Evolutionary conservation across 164 flowering plant genomes (phyloP), one percentile per base, ranked within the genome.

Genomic region (Berberis vulgaris): DNA sequence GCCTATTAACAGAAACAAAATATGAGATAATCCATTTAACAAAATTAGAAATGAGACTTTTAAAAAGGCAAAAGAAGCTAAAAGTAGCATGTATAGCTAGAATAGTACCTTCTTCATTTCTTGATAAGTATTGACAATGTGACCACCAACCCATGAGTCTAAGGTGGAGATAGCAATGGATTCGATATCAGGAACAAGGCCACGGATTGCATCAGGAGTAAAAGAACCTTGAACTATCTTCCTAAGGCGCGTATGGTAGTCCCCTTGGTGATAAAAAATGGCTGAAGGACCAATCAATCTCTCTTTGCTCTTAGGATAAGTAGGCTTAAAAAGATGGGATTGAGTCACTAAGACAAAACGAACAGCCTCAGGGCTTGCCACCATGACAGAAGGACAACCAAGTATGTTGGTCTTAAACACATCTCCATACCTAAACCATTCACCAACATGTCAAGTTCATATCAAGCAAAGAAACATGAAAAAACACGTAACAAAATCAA

Each of bases 241-340:
- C 71, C 96, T 72, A 1, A 93, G 73, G 2, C 83, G 79, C 2
- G 49, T 7, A 73, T 93, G 98, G 74, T 86, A 85, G 45, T 80
- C 80, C 5, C 97, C 98, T 55, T 84, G 86, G 73, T 93, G 98
- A 64, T 84, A 93, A 65, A 92, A 93, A 59, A 93, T 62, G 2
- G 98, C 98, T 1, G 77, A 71, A 4, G 87, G 89, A 0, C 98
- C 98, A 13, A 93, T 83, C 69, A 93, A 45, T 10, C 59, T 71
- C 60, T 86, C 94, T 61, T 93, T 93, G 78, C 96, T 85, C 61
- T 72, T 81, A 1, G 98, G 98, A 68, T 88, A 93, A 1, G 98
- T 86, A 8, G 98, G 97, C 78, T 84, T 88, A 82, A 93, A 93
- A 76, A 93, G 63, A 56, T 88, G 81, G 41, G 98, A 82, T 46